Evolutionary conservation across 1,139 yeast species (phyloP).

Genomic region (Geotrichum cucujoidarum): DNA sequence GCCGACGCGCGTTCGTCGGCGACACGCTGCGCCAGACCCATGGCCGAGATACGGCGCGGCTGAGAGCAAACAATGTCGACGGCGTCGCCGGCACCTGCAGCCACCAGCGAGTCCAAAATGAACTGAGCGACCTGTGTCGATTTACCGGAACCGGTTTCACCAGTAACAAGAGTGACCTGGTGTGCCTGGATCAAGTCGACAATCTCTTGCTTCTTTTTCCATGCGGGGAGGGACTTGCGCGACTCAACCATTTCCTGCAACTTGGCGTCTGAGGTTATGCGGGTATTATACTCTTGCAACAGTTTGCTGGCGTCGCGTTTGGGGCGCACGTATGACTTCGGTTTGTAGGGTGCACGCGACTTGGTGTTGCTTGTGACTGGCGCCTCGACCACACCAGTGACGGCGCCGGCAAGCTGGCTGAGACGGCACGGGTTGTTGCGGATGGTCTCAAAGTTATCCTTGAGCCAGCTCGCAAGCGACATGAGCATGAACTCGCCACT

Average conservation of each 20-base stretch:
- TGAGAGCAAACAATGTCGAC: conserved; percentile 78
- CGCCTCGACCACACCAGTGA: conserved; percentile 33
- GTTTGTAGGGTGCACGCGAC: neutral
- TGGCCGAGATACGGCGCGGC: conserved; percentile 92
- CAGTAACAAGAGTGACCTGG: conserved; percentile 75
- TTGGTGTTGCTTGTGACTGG: neutral
- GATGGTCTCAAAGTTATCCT: conserved; percentile 53
- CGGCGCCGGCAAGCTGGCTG: conserved; percentile 39
- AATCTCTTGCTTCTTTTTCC: conserved; percentile 59
- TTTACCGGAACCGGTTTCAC: conserved; percentile 97
- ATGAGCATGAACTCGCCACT: conserved; percentile 68
- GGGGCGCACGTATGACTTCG: neutral
- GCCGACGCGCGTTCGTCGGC: conserved; percentile 69
- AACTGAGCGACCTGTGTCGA: conserved; percentile 92
- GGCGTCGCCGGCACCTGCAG: conserved; percentile 42
- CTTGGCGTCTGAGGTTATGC: conserved; percentile 4
- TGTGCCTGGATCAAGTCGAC: conserved; percentile 52
- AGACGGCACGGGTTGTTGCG: conserved; percentile 73
- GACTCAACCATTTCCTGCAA: conserved; percentile 36
- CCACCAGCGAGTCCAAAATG: conserved; percentile 55
- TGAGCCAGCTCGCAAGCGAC: conserved; percentile 68
- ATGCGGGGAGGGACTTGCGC: conserved; percentile 72
- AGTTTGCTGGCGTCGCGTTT: conserved; percentile 10
- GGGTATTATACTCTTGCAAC: neutral
- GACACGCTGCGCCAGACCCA: conserved; percentile 90